Conservation (phyloP, 2,329 filamentous ascomycete genomes). For the Trichophyton schoenleinii region DNA sequence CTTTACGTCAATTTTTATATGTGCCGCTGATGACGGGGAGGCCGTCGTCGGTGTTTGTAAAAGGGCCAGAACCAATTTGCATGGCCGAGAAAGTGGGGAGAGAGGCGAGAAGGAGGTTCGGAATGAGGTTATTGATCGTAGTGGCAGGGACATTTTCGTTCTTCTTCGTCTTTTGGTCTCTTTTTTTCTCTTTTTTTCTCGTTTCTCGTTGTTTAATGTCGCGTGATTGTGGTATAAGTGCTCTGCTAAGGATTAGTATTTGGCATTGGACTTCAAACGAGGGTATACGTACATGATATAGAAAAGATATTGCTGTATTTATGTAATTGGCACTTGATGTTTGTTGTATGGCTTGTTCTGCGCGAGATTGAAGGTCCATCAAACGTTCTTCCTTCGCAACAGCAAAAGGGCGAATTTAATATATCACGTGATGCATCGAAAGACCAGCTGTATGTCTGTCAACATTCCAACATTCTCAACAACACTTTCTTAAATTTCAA, state of each 20-base stretch:
- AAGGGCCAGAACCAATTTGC: slow-evolving; percentile 73
- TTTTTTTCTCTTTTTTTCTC: background rate
- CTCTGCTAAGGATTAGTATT: background rate
- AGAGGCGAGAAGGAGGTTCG: slow-evolving; percentile 88
- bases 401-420: background rate
- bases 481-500: background rate
- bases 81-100: slow-evolving; percentile 62
- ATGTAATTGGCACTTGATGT: background rate
- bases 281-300: background rate
- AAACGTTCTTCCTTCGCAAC: background rate
- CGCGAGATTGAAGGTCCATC: background rate
- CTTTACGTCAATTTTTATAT: slow-evolving; percentile 65
- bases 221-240: background rate
- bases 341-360: background rate
- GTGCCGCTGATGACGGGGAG: slow-evolving; percentile 61
- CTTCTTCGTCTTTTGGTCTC: background rate
- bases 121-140: slow-evolving; percentile 53
- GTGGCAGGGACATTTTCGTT: slow-evolving; percentile 26
- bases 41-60: slow-evolving; percentile 70
- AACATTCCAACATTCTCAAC: background rate
- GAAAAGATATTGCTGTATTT: background rate
- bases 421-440: background rate
- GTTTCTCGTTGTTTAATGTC: background rate
- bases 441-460: background rate
- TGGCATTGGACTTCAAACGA: background rate